phyloP scores from a whole-genome alignment of 768 basidiomycete species.

The Pluteus cervinus region DNA sequence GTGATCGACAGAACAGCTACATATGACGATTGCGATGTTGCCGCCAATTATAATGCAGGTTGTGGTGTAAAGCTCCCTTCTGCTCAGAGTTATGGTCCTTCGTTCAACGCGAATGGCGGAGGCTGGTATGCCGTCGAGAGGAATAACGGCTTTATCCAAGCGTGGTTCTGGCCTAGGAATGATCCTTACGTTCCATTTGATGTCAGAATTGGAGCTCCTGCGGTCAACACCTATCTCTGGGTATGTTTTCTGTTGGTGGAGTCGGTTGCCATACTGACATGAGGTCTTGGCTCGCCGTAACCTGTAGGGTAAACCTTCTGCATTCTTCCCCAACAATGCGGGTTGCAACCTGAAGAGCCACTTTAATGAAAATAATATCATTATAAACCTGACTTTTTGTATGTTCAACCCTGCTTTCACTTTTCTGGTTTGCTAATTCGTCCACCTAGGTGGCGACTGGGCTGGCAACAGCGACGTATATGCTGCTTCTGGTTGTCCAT shows the following conservation, averaged over 20 bases:
- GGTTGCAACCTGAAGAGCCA: conserved; percentile 51
- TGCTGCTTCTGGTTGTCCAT: conserved; percentile 4
- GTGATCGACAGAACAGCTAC: conserved; percentile 19
- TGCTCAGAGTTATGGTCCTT: conserved; percentile 41
- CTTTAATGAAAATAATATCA: conserved; percentile 53
- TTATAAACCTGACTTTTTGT: conserved; percentile 53
- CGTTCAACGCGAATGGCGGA: conserved; percentile 53
- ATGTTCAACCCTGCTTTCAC: conserved; percentile 8
- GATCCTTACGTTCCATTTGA: conserved; percentile 33
- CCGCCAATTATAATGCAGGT: conserved; percentile 40
- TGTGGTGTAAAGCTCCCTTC: conserved; percentile 38
- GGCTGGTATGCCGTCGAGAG: conserved; percentile 53
- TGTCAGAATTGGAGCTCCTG: conserved; percentile 21
- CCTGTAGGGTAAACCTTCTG: conserved; percentile 45
- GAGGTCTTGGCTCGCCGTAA: background rate
- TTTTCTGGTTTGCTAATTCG: background rate
- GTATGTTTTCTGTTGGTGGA: conserved; percentile 17
- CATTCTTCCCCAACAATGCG: conserved; percentile 54
- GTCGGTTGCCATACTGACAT: background rate
- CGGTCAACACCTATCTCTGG: conserved; percentile 38
- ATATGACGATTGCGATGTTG: conserved; percentile 36
- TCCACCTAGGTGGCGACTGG: conserved; percentile 7
- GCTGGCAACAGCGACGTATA: conserved; percentile 7
- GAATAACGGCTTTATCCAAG: conserved; percentile 39
- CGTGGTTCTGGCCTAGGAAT: conserved; percentile 60